Evolutionary conservation across 352 stramenopile species (phyloP).

Genomic region (Pythium myriotylum): DNA sequence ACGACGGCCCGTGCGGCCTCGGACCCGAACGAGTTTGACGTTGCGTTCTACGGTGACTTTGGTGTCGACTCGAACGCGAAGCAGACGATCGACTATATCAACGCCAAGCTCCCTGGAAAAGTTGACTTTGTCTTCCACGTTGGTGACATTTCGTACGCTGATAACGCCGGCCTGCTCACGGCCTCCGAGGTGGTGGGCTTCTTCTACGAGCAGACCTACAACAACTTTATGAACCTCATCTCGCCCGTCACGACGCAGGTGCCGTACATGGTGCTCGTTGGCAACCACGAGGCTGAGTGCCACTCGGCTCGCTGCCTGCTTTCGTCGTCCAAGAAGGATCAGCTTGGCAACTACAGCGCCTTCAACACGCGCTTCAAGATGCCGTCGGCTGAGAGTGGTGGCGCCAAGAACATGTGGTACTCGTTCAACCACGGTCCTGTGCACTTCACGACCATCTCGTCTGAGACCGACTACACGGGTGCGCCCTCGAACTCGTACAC

Average conservation of each 20-base stretch:
- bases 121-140: conserved; percentile 75
- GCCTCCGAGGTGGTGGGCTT: conserved; percentile 46
- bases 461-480: conserved; percentile 66
- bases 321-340: conserved; percentile 47
- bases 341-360: conserved; percentile 79
- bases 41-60: conserved; percentile 61
- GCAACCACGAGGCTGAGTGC: conserved; percentile 91
- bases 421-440: conserved; percentile 84
- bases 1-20: conserved; percentile 36
- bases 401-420: conserved; percentile 86
- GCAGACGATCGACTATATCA: conserved; percentile 43
- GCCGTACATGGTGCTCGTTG: conserved; percentile 84
- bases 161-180: conserved; percentile 30
- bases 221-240: conserved; percentile 83
- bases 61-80: conserved; percentile 46
- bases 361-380: conserved; percentile 89
- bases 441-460: conserved; percentile 87
- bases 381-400: conserved; percentile 64
- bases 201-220: conserved; percentile 88
- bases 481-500: conserved; percentile 29
- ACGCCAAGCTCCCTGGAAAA: conserved; percentile 31
- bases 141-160: conserved; percentile 67
- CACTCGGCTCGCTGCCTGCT: conserved; percentile 65
- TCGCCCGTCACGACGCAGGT: conserved; percentile 47
- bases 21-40: conserved; percentile 42